Evolutionary conservation across 257 asterid genomes (phyloP).

Genomic region (Pogostemon cablin): DNA sequence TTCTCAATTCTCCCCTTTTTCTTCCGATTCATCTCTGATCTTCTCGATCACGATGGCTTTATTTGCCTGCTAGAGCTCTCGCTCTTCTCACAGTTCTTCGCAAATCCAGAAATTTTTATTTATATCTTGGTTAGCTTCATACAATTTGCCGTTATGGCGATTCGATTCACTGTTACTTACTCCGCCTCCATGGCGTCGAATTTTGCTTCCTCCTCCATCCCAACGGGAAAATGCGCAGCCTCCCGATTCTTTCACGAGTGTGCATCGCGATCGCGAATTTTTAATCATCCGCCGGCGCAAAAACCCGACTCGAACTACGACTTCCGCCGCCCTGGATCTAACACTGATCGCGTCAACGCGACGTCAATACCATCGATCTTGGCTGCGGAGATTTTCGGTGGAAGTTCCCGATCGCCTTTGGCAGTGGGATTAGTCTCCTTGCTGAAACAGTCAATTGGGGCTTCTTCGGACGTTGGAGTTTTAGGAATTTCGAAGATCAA

Average conservation of each 20-base stretch:
- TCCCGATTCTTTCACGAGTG: conserved; percentile 59
- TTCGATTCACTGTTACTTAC: conserved; percentile 64
- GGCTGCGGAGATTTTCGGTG: conserved; percentile 52
- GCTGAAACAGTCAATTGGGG: conserved; percentile 52
- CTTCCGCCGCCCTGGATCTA: conserved; percentile 37
- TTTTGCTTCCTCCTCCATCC: conserved; percentile 51
- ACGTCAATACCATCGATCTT: conserved; percentile 38
- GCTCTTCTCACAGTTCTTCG: conserved; percentile 30
- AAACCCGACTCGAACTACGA: conserved; percentile 47
- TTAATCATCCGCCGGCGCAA: conserved; percentile 41
- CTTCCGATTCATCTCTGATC: conserved; percentile 36
- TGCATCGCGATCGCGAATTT: conserved; percentile 44
- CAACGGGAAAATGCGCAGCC: conserved; percentile 46
- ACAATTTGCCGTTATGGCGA: conserved; percentile 66
- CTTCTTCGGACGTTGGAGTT: conserved; percentile 32
- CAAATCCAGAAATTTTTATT: conserved; percentile 48
- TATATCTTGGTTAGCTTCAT: conserved; percentile 42
- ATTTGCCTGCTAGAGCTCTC: conserved; percentile 39
- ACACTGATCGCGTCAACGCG: conserved; percentile 21
- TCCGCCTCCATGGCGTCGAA: conserved; percentile 71
- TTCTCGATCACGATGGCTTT: conserved; percentile 36
- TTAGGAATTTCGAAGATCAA: conserved; percentile 64
- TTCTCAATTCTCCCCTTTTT: conserved; percentile 43
- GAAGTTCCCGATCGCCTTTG: conserved; percentile 45
- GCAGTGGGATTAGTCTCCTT: conserved; percentile 57